Conservation (phyloP, 2,329 filamentous ascomycete genomes). For the Thelonectria rubi region DNA sequence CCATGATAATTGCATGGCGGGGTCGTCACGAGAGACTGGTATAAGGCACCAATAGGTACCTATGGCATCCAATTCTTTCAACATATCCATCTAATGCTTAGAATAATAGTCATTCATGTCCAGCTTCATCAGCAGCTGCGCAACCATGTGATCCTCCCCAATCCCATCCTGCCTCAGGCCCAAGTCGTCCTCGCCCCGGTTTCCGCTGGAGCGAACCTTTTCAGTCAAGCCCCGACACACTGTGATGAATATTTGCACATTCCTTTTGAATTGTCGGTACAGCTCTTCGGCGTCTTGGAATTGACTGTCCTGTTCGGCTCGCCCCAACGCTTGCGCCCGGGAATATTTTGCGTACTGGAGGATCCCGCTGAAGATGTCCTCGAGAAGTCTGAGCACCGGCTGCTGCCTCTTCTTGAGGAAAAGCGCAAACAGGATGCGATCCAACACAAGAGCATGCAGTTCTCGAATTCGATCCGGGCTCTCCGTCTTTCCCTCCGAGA, state of each 20-base stretch:
- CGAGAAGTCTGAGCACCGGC: conserved; percentile 75
- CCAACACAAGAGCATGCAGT: conserved; percentile 76
- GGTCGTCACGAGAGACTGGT: conserved; percentile 15
- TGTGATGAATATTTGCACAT: conserved; percentile 76
- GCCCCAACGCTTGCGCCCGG: conserved; percentile 50
- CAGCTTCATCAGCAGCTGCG: conserved; percentile 72
- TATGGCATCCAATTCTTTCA: neutral
- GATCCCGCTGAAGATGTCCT: conserved; percentile 79
- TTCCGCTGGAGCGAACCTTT: conserved; percentile 59
- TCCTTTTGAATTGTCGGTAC: conserved; percentile 74
- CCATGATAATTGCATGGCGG: conserved; percentile 23
- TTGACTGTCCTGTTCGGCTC: conserved; percentile 28
- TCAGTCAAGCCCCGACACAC: conserved; percentile 75
- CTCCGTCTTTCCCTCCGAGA: conserved; percentile 42
- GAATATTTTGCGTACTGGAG: conserved; percentile 71
- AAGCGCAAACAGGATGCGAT: conserved; percentile 77
- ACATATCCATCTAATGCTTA: conserved; percentile 39
- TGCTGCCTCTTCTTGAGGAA: conserved; percentile 79
- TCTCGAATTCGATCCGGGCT: conserved; percentile 74
- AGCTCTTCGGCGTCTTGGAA: conserved; percentile 52
- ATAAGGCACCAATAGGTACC: neutral
- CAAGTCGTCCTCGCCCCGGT: conserved; percentile 42
- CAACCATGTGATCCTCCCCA: conserved; percentile 67
- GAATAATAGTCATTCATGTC: conserved; percentile 76
- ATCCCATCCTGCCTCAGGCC: conserved; percentile 50